Evolutionary conservation across 225 moss, liverwort and hornwort species (phyloP).

Genomic region (Takakia lepidozioides): DNA sequence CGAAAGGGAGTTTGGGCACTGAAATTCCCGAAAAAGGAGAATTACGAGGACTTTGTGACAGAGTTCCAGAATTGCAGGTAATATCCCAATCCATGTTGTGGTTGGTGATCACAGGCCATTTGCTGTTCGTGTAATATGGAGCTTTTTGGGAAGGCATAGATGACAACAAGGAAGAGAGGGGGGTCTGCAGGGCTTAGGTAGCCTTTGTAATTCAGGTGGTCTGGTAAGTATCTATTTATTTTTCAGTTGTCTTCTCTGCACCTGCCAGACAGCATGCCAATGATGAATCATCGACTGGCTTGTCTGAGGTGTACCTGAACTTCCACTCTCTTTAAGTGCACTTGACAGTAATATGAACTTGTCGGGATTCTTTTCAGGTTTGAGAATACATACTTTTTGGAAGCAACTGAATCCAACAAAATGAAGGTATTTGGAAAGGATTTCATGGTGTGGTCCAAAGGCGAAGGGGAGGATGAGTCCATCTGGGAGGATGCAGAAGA

Average conservation of each 20-base stretch:
- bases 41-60: constrained; percentile 54
- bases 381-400: constrained; percentile 74
- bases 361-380: constrained; percentile 33
- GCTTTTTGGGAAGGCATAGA: not conserved
- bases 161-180: not conserved
- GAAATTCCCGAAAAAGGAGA: constrained; percentile 64
- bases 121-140: too few relatives aligned
- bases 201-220: too few relatives aligned
- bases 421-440: constrained; percentile 94
- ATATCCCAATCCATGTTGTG: too few relatives aligned
- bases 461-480: constrained; percentile 82
- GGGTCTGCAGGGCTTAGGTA: too few relatives aligned
- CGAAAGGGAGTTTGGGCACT: constrained; percentile 81
- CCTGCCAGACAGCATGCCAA: too few relatives aligned
- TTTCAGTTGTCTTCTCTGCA: too few relatives aligned
- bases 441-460: constrained; percentile 84
- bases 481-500: constrained; percentile 93
- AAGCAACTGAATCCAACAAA: constrained; percentile 80
- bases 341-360: not conserved
- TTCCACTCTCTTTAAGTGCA: not conserved
- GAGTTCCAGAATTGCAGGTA: constrained; percentile 70
- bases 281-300: not conserved
- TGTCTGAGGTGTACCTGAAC: not conserved
- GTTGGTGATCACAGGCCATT: too few relatives aligned
- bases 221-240: too few relatives aligned